A percentile compares a stretch with the other conserved stretches of the same genome.
These are phyloP conservation scores for Russula sp. DNA, from an alignment of 768 basidiomycete species.

Conservation along the genomic window DNA sequence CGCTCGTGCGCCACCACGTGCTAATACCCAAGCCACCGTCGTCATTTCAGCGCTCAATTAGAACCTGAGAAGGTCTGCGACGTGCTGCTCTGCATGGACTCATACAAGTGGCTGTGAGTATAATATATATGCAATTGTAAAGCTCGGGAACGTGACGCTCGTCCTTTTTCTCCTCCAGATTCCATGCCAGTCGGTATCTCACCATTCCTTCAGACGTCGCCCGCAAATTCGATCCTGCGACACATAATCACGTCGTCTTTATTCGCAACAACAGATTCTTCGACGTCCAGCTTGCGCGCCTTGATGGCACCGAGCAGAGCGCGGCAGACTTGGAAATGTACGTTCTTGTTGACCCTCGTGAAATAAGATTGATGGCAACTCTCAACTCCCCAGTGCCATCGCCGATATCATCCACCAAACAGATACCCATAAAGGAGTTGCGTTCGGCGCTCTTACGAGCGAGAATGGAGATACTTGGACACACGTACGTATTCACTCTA, in stretches of 20 bases:
- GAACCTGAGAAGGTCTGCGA: constrained; percentile 84
- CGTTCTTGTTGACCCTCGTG: neutral
- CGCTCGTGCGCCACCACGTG: no score
- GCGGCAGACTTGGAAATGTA: constrained; percentile 79
- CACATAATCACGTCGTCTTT: constrained; percentile 85
- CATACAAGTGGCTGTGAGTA: constrained; percentile 89
- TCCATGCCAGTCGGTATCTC: no score
- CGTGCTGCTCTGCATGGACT: constrained; percentile 79
- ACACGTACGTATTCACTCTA: constrained; percentile 43
- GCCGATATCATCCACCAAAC: constrained; percentile 60
- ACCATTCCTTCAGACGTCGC: constrained; percentile 78
- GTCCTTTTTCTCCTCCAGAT: constrained; percentile 32
- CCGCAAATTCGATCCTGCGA: constrained; percentile 63
- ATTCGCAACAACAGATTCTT: constrained; percentile 90
- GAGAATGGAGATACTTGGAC: constrained; percentile 92
- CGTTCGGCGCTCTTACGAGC: constrained; percentile 76
- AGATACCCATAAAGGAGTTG: constrained; percentile 38
- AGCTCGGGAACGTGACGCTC: neutral
- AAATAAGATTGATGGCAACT: constrained; percentile 25
- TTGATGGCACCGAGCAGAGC: constrained; percentile 63
- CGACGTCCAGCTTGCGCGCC: constrained; percentile 63
- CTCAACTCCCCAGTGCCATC: constrained; percentile 43
- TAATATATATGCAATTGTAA: neutral
- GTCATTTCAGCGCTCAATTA: constrained; percentile 50
- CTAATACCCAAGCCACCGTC: neutral